Evolutionary conservation across 352 stramenopile genomes (phyloP).

Genomic region (Hyphochytrium catenoides): DNA sequence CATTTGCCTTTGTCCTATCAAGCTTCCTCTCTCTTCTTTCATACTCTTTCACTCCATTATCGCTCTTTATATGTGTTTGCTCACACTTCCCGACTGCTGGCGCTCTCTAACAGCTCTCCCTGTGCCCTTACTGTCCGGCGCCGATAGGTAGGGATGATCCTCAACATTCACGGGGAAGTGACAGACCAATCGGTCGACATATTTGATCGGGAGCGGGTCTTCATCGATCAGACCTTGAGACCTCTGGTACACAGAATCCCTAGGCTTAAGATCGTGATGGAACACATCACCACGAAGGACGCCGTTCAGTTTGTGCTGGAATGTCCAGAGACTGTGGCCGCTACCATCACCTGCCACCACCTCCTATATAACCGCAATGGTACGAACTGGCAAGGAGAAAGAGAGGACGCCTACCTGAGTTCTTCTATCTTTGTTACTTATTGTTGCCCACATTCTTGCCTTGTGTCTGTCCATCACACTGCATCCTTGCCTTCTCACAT

Average conservation of each 20-base stretch:
- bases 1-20: constrained; percentile 3
- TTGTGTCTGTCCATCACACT: too few species aligned
- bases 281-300: constrained; percentile 95
- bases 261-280: constrained; percentile 94
- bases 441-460: too few species aligned
- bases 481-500: too few species aligned
- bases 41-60: constrained; percentile 3
- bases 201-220: constrained; percentile 90
- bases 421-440: too few species aligned
- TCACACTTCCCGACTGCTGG: constrained; percentile 14
- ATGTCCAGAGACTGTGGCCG: constrained; percentile 68
- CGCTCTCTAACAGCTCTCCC: constrained; percentile 8
- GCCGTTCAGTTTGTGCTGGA: constrained; percentile 80
- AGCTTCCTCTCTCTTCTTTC: constrained; percentile 1
- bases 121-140: constrained; percentile 12
- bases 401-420: too few species aligned
- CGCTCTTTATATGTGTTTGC: not conserved
- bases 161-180: constrained; percentile 90
- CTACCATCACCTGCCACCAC: constrained; percentile 97
- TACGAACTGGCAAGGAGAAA: too few species aligned
- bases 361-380: constrained; percentile 96
- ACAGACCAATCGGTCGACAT: constrained; percentile 82
- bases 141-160: constrained; percentile 55
- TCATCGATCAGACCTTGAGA: constrained; percentile 86
- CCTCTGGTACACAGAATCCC: constrained; percentile 77